phyloP scores from a whole-genome alignment of 78 protist species.

The Abeoforma whisleri region DNA sequence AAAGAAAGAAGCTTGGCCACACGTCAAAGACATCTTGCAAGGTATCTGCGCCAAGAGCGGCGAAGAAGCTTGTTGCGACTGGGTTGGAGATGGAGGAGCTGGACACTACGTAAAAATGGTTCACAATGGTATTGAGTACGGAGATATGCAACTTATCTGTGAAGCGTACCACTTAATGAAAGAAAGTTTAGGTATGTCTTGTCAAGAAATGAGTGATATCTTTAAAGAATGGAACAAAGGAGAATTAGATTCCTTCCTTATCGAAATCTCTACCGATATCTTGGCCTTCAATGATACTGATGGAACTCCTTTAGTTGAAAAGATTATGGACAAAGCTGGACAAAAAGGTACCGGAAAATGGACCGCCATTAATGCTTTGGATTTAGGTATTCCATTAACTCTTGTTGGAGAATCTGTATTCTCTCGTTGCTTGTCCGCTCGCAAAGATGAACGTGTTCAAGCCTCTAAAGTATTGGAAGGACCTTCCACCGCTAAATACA shows the following conservation, averaged over 20 bases:
- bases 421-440: constrained; percentile 63
- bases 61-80: constrained; percentile 77
- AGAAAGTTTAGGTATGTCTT: constrained; percentile 51
- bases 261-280: constrained; percentile 85
- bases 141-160: constrained; percentile 87
- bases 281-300: constrained; percentile 56
- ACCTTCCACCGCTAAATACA: constrained; percentile 44
- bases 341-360: constrained; percentile 93
- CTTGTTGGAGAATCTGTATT: constrained; percentile 65
- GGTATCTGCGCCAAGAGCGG: constrained; percentile 61
- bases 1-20: constrained; percentile 56
- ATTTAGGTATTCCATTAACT: constrained; percentile 64
- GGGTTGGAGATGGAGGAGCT: constrained; percentile 90
- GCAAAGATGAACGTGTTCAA: constrained; percentile 59
- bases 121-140: constrained; percentile 97
- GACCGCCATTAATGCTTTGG: constrained; percentile 64
- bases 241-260: constrained; percentile 71
- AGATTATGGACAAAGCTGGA: constrained; percentile 77
- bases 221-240: constrained; percentile 80
- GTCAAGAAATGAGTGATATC: constrained; percentile 57
- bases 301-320: constrained; percentile 67
- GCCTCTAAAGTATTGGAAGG: constrained; percentile 58
- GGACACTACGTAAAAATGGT: constrained; percentile 94
- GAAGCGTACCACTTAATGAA: constrained; percentile 70
- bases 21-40: constrained; percentile 66